These are phyloP conservation scores for Grosmannia serpens DNA, from an alignment of 2,329 filamentous ascomycete species.

Conservation along the genomic window DNA sequence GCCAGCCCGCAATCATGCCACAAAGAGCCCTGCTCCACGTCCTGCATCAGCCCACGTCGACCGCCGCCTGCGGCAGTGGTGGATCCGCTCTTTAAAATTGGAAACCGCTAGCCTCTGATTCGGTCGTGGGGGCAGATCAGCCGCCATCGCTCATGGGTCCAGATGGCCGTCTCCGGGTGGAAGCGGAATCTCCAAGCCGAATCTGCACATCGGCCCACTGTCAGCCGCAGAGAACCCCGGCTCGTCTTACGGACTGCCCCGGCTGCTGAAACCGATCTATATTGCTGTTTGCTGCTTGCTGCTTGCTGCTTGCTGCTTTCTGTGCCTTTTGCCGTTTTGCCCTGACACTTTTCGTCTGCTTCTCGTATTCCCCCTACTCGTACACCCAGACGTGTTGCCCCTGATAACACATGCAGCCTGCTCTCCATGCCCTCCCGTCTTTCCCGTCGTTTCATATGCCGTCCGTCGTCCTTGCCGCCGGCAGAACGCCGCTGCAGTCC, in stretches of 20 bases:
- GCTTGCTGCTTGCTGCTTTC: not conserved
- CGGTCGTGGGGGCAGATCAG: not conserved
- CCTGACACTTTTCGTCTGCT: not conserved
- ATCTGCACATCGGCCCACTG: not conserved
- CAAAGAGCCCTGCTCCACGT: not conserved
- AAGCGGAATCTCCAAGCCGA: not conserved
- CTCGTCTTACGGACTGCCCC: not conserved
- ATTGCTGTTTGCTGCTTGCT: not conserved
- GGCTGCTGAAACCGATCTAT: not conserved
- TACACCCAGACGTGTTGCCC: no score
- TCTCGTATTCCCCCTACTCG: not conserved
- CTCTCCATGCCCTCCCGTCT: not conserved
- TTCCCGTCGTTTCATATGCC: not conserved
- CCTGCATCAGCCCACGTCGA: not conserved
- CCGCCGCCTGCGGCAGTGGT: not conserved
- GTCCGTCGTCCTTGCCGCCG: not conserved
- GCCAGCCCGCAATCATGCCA: not conserved
- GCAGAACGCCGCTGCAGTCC: not conserved
- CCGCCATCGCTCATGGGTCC: not conserved
- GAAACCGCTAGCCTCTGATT: not conserved
- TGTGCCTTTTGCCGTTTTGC: not conserved
- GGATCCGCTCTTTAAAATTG: not conserved
- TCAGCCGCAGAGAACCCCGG: constrained; percentile 1
- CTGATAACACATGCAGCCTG: not conserved
- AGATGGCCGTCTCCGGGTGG: not conserved